A percentile compares a stretch with the other conserved stretches of the same genome.
phyloP scores from a whole-genome alignment of 257 asterid species.

The Petrea volubilis region DNA sequence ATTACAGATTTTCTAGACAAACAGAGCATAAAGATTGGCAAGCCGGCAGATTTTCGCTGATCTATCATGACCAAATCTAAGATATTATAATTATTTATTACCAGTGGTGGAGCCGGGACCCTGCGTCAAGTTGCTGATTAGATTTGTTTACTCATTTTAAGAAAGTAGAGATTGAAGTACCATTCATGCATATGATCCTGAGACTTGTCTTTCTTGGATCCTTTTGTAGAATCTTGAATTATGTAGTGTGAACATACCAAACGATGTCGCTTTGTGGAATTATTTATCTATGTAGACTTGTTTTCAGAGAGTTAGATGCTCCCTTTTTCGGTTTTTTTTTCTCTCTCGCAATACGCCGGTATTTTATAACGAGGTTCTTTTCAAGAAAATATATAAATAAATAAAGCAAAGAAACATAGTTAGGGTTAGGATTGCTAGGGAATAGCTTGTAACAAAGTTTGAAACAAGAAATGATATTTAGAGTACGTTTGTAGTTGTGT shows the following conservation, averaged over 20 bases:
- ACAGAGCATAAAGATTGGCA: constrained; percentile 70
- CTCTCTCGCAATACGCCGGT: too few relatives aligned
- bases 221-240: background rate
- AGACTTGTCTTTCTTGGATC: background rate
- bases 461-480: background rate
- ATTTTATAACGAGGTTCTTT: background rate
- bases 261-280: background rate
- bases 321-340: too few relatives aligned
- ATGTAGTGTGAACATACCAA: background rate
- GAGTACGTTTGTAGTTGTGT: background rate
- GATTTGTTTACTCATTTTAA: too few relatives aligned
- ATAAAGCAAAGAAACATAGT: background rate
- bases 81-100: too few relatives aligned
- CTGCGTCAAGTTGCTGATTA: too few relatives aligned
- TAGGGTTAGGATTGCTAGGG: background rate
- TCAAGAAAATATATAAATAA: background rate
- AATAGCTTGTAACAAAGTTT: background rate
- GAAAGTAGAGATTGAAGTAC: background rate
- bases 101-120: too few relatives aligned
- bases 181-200: background rate
- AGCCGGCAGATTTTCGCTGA: constrained; percentile 78
- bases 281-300: background rate
- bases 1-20: constrained; percentile 53
- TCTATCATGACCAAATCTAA: background rate
- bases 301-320: background rate